phyloP scores from a whole-genome alignment of 257 asterid genomes.

The Nemophila menziesii region DNA sequence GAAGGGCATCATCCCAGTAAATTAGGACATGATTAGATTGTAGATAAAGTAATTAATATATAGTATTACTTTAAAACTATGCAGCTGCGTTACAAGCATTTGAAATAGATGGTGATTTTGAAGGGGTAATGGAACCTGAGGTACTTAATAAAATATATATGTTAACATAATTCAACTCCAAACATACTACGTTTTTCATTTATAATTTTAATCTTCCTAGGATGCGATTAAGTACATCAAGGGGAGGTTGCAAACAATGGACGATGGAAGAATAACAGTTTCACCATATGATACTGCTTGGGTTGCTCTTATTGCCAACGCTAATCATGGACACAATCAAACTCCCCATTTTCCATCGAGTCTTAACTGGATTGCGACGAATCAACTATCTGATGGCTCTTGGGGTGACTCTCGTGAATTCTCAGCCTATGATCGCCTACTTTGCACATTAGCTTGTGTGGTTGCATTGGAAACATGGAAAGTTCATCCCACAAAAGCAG shows the following conservation, averaged over 20 bases:
- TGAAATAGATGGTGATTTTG: too few species aligned
- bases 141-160: too few species aligned
- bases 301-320: constrained; percentile 20
- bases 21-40: too few species aligned
- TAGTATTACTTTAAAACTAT: too few species aligned
- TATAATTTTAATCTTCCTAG: neutral
- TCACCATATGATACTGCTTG: constrained; percentile 43
- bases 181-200: too few species aligned
- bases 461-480: constrained; percentile 35
- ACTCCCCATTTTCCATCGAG: constrained; percentile 27
- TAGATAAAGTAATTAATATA: too few species aligned
- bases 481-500: constrained; percentile 8
- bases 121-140: too few species aligned
- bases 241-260: constrained; percentile 13
- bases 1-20: too few species aligned
- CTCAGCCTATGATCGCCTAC: constrained; percentile 2
- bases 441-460: constrained; percentile 36
- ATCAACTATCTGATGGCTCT: constrained; percentile 39
- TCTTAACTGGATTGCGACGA: constrained; percentile 26
- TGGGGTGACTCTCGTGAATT: constrained; percentile 26
- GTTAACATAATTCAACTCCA: too few species aligned
- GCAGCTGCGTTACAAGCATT: too few species aligned
- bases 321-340: constrained; percentile 2
- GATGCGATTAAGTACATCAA: constrained; percentile 9
- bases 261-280: constrained; percentile 33